A percentile compares a stretch with the other conserved stretches of the same genome.
Conservation (phyloP, 1,284 basidiomycete species). For the Neonothopanus nambi region DNA sequence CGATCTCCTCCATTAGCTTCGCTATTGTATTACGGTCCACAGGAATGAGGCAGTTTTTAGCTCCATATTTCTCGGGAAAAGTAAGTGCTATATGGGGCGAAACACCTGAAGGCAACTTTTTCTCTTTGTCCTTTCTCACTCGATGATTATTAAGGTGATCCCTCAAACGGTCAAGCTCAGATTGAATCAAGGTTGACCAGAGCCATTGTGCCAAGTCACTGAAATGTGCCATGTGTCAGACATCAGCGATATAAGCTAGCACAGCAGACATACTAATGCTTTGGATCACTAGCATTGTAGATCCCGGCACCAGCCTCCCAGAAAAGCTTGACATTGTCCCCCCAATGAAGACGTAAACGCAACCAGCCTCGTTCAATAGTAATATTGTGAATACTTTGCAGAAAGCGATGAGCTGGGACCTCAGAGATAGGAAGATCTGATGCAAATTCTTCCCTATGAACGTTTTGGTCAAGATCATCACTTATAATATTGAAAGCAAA, state of each 20-base stretch:
- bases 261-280: constrained; percentile 24
- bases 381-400: constrained; percentile 35
- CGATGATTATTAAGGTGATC: constrained; percentile 24
- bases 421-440: constrained; percentile 22
- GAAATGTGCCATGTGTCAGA: not conserved
- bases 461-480: not conserved
- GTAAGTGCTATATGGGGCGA: constrained; percentile 24
- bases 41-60: constrained; percentile 23
- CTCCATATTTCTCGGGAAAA: constrained; percentile 22
- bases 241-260: not conserved
- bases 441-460: constrained; percentile 24
- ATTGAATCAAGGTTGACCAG: constrained; percentile 30
- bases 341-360: constrained; percentile 27
- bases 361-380: constrained; percentile 35
- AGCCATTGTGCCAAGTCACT: constrained; percentile 33
- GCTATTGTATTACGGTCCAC: constrained; percentile 26
- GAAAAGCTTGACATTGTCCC: constrained; percentile 30
- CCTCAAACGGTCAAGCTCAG: constrained; percentile 25
- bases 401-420: constrained; percentile 29
- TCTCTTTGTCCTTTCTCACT: constrained; percentile 22
- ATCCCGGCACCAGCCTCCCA: constrained; percentile 25
- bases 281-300: constrained; percentile 23
- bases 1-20: constrained; percentile 29
- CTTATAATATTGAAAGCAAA: constrained; percentile 4
- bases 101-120: constrained; percentile 28